A percentile compares a stretch with the other conserved stretches of the same genome.
Conservation (phyloP, 495 filamentous ascomycete genomes). For the Aspergillus sparsus region DNA sequence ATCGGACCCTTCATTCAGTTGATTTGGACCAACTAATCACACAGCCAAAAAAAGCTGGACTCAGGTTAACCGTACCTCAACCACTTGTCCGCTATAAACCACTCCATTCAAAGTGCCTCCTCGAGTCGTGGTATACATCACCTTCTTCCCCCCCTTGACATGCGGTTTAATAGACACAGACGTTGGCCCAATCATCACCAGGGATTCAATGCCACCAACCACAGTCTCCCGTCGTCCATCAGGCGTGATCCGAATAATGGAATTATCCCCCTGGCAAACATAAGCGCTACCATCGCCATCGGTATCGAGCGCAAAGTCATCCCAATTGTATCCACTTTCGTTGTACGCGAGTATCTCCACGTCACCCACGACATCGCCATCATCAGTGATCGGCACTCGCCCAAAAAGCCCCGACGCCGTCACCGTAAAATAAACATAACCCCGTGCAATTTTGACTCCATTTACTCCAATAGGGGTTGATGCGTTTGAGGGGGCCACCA, state of each 20-base stretch:
- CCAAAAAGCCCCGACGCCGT: conserved; percentile 38
- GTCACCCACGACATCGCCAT: conserved; percentile 27
- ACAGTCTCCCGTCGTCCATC: conserved; percentile 29
- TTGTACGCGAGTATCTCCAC: conserved; percentile 27
- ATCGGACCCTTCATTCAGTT: neutral
- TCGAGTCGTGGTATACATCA: conserved; percentile 23
- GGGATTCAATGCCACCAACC: conserved; percentile 21
- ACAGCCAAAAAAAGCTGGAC: neutral
- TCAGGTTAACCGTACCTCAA: conserved; percentile 3
- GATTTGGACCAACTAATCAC: neutral
- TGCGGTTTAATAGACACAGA: conserved; percentile 18
- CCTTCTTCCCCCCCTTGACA: conserved; percentile 23
- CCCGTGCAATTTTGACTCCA: conserved; percentile 34
- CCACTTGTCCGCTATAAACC: conserved; percentile 22
- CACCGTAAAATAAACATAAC: conserved; percentile 46
- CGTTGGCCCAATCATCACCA: conserved; percentile 17
- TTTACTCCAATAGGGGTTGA: conserved; percentile 43
- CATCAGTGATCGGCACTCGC: conserved; percentile 27
- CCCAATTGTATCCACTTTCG: neutral
- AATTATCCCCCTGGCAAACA: conserved; percentile 27
- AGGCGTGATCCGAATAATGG: conserved; percentile 27
- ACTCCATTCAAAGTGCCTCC: conserved; percentile 15
- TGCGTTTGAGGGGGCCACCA: conserved; percentile 19
- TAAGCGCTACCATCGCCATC: conserved; percentile 27
- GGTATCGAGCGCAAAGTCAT: neutral